Base-by-base conservation (phyloP, 2,329 filamentous ascomycete species). In the Pleurostoma richardsiae region DNA sequence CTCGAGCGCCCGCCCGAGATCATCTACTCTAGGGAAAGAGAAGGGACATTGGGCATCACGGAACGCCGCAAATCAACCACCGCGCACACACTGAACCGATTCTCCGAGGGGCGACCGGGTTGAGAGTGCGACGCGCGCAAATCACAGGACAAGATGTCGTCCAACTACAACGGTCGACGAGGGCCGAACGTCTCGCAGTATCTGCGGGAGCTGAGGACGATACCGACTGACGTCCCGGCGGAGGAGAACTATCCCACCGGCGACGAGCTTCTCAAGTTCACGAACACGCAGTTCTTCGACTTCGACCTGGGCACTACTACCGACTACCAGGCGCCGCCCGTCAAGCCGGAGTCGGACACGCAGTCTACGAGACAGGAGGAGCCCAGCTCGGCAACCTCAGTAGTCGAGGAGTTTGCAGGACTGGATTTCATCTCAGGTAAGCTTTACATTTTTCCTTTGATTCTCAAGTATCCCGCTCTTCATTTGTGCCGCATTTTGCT, bases 151-250 rank as follows among this genome's bases (percentile, higher is more conserved):
- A 39, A 44, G 46, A 90, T 90, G 86, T 19, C 19, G 19, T 82
- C 88, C 65, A 79, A 74, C 64, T 90, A 83, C 77, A 83, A 79
- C 67, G 85, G 84, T 61, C 86, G 89, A 52, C 83, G 86, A 62
- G 87, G 81, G 58, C 86, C 88, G 61, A 95, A 95, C 67, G 88
- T 96, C 69, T 90, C 90, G 61, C 86, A 90, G 62, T 95, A 94
- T 72, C 78, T 96, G 55, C 86, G 88, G 59, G 86, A 91, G 56
- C 76, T 96, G 59, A 96, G 96, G 73, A 80, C 83, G 51, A 73
- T 85, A 51, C 81, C 83, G 57, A 79, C 86, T 51, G 78, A 74
- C 44, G 58, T 73, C 28, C 63, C 77, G 29, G 62, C 65, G 45
- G 76, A 84, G 50, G 80, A 86, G 45, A 68, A 74, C 44, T 78